phyloP scores from a whole-genome alignment of 2,329 filamentous ascomycete genomes.

The Aspergillus flavus region DNA sequence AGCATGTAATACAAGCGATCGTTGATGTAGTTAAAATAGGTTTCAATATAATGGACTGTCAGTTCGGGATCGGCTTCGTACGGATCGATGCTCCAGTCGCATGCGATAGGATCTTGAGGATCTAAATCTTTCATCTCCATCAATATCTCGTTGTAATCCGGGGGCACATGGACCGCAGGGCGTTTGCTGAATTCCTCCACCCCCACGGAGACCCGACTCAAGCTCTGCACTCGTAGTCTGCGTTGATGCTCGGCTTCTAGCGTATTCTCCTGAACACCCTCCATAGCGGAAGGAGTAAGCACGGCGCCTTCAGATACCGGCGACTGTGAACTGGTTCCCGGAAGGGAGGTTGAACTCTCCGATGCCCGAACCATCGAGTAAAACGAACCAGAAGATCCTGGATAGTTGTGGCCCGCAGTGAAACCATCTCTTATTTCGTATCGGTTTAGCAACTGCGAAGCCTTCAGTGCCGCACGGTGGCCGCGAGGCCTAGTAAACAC shows the following conservation, averaged over 20 bases:
- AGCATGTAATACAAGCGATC: conserved; percentile 59
- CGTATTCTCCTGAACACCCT: conserved; percentile 27
- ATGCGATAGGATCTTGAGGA: conserved; percentile 32
- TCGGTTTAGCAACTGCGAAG: conserved; percentile 25
- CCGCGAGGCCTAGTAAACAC: conserved; percentile 34
- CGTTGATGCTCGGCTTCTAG: conserved; percentile 30
- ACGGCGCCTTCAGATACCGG: conserved; percentile 33
- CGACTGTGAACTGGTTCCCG: conserved; percentile 34
- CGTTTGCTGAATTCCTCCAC: conserved; percentile 20
- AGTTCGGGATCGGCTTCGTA: conserved; percentile 53
- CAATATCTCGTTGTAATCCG: conserved; percentile 35
- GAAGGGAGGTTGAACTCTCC: conserved; percentile 33
- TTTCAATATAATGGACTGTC: conserved; percentile 55
- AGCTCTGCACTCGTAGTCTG: conserved; percentile 24
- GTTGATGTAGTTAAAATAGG: conserved; percentile 62
- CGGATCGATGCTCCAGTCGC: conserved; percentile 57
- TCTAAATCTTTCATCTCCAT: conserved; percentile 33
- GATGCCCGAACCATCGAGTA: conserved; percentile 36
- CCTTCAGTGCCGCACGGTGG: conserved; percentile 31
- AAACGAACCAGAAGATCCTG: conserved; percentile 27
- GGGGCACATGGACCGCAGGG: conserved; percentile 17
- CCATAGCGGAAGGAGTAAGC: conserved; percentile 31
- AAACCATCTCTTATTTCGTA: conserved; percentile 26
- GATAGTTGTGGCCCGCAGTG: conserved; percentile 20
- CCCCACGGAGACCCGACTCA: conserved; percentile 18